A percentile compares a stretch with the other conserved stretches of the same genome.
phyloP scores from a whole-genome alignment of 2,329 filamentous ascomycete species.

The Neofusicoccum sp. region DNA sequence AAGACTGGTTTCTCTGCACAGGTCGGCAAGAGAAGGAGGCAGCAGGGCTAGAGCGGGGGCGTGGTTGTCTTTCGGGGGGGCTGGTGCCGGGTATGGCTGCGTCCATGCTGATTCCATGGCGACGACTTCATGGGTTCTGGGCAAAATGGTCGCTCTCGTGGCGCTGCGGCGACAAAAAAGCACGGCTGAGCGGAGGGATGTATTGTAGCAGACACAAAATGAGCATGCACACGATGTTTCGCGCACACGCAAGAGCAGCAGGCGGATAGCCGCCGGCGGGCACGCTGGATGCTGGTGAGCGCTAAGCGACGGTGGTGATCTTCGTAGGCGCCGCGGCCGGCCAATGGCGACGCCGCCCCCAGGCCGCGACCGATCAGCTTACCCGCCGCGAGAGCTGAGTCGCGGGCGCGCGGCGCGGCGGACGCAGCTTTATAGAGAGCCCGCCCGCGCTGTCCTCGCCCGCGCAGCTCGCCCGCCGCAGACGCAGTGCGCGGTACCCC shows the following conservation, averaged over 20 bases:
- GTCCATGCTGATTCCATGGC: background rate
- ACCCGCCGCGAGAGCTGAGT: background rate
- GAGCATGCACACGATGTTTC: slow-evolving; percentile 4
- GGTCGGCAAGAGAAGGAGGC: slow-evolving; percentile 97
- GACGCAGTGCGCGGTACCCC: background rate
- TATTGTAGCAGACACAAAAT: slow-evolving; percentile 11
- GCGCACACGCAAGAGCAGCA: background rate
- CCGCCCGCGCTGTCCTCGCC: background rate
- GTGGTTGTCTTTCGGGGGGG: background rate
- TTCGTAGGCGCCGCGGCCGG: slow-evolving; percentile 2
- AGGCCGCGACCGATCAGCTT: slow-evolving; percentile 15
- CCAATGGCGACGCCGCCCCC: slow-evolving; percentile 3
- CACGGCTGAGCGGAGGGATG: slow-evolving; percentile 3
- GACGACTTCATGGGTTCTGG: slow-evolving; percentile 3
- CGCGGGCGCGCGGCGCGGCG: background rate
- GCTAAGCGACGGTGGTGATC: slow-evolving; percentile 4
- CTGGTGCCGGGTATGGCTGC: background rate
- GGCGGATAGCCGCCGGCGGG: slow-evolving; percentile 2
- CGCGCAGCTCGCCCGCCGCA: background rate
- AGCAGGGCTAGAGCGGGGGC: slow-evolving; percentile 64
- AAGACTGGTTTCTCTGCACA: slow-evolving; percentile 99
- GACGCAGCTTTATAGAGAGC: slow-evolving; percentile 10
- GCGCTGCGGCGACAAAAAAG: slow-evolving; percentile 14
- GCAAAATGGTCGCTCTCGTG: background rate
- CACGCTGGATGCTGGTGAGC: slow-evolving; percentile 1